These are phyloP conservation scores for Saturnispora zaruensis DNA, from an alignment of 805 yeast species.

Conservation along the genomic window DNA sequence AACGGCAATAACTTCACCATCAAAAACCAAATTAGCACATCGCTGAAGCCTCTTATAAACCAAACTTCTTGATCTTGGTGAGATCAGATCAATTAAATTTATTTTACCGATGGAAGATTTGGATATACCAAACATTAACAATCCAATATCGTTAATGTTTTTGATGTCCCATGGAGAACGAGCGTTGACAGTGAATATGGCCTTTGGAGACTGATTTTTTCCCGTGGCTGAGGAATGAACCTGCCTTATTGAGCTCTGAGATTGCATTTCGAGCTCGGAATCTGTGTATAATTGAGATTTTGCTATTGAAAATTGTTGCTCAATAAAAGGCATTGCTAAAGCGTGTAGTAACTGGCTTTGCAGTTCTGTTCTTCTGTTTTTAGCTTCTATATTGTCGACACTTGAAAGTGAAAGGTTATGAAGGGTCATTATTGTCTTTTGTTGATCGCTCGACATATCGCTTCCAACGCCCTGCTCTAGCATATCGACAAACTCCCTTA, in stretches of 20 bases:
- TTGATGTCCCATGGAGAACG: constrained; percentile 71
- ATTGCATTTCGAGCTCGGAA: constrained; percentile 4
- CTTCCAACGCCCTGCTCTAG: constrained; percentile 31
- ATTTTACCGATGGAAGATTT: constrained; percentile 51
- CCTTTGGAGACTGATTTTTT: constrained; percentile 66
- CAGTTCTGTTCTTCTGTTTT: constrained; percentile 33
- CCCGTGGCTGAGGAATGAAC: constrained; percentile 61
- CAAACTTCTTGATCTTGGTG: constrained; percentile 65
- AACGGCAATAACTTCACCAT: constrained; percentile 82
- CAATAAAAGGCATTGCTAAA: constrained; percentile 58
- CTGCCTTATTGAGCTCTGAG: constrained; percentile 14
- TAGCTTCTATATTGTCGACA: constrained; percentile 25
- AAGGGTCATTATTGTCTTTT: constrained; percentile 39
- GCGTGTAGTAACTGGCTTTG: constrained; percentile 48
- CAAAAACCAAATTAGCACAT: constrained; percentile 46
- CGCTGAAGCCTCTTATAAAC: constrained; percentile 48
- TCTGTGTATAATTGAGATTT: constrained; percentile 10
- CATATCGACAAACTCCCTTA: constrained; percentile 41
- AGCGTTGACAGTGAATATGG: constrained; percentile 71
- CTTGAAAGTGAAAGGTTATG: constrained; percentile 49
- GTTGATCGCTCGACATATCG: constrained; percentile 19
- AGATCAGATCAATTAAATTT: constrained; percentile 67
- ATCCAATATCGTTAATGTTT: constrained; percentile 85
- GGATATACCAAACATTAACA: constrained; percentile 77
- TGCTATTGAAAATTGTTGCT: constrained; percentile 22